These are phyloP conservation scores for Syncephalastrum racemosum DNA, from an alignment of 371 early-diverging fungal species.

Conservation along the genomic window DNA sequence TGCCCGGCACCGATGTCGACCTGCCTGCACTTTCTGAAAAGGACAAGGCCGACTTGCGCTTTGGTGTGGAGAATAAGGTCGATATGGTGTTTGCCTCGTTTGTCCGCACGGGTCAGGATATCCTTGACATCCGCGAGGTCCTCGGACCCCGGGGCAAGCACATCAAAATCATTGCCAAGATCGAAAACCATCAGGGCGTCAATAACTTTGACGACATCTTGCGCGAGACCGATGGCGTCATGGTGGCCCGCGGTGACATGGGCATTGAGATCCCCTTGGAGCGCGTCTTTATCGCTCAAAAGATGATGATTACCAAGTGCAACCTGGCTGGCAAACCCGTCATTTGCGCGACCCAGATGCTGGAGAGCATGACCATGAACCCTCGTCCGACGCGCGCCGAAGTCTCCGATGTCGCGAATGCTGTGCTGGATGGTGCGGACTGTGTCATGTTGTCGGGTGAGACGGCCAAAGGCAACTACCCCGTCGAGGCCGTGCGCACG, in stretches of 20 bases:
- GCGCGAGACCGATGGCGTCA: slow-evolving; percentile 94
- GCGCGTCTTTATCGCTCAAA: slow-evolving; percentile 93
- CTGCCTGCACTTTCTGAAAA: slow-evolving; percentile 94
- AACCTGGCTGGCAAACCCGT: slow-evolving; percentile 95
- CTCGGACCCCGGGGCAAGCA: slow-evolving; percentile 76
- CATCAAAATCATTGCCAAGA: slow-evolving; percentile 95
- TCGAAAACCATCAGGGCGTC: slow-evolving; percentile 95
- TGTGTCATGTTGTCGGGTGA: slow-evolving; percentile 99
- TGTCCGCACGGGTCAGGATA: slow-evolving; percentile 88
- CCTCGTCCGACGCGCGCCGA: slow-evolving; percentile 99
- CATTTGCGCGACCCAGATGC: slow-evolving; percentile 99
- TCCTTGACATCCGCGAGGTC: slow-evolving; percentile 77
- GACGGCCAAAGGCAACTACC: slow-evolving; percentile 93
- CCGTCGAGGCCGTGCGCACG: slow-evolving; percentile 72
- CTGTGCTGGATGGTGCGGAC: slow-evolving; percentile 96
- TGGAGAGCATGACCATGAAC: slow-evolving; percentile 97
- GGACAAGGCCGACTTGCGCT: slow-evolving; percentile 87
- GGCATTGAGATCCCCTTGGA: slow-evolving; percentile 96
- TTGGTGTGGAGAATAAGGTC: slow-evolving; percentile 92
- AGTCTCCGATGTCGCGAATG: slow-evolving; percentile 98
- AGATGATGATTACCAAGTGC: slow-evolving; percentile 96
- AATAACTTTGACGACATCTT: slow-evolving; percentile 98
- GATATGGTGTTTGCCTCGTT: slow-evolving; percentile 98
- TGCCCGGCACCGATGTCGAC: slow-evolving; percentile 86
- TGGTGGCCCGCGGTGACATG: slow-evolving; percentile 99